Conservation (phyloP, 148 eudicot genomes). For the Cornus suecica region DNA sequence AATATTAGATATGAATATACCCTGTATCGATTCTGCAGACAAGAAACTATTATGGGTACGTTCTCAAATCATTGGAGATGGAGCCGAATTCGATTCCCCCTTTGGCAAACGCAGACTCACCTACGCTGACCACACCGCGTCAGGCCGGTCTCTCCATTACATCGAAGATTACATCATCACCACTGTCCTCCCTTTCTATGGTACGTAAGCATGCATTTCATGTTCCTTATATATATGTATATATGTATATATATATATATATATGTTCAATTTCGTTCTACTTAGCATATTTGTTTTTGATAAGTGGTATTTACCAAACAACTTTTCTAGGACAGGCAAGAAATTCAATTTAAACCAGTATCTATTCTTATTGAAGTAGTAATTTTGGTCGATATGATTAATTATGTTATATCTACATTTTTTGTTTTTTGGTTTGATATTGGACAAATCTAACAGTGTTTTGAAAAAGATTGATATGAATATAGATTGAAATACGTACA, state of each 20-base stretch:
- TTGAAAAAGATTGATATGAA: too few species aligned
- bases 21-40: neutral
- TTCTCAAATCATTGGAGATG: slow-evolving; percentile 23
- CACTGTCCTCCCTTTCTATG: slow-evolving; percentile 38
- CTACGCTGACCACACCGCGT: slow-evolving; percentile 37
- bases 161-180: slow-evolving; percentile 32
- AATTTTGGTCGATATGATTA: too few species aligned
- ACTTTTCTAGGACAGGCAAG: too few species aligned
- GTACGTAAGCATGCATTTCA: slow-evolving; percentile 10
- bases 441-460: too few species aligned
- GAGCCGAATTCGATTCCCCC: slow-evolving; percentile 28
- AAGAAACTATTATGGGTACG: slow-evolving; percentile 26
- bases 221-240: neutral
- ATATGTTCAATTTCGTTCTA: too few species aligned
- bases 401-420: too few species aligned
- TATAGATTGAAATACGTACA: too few species aligned
- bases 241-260: neutral
- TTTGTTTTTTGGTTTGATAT: too few species aligned
- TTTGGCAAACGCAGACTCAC: slow-evolving; percentile 33
- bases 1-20: neutral
- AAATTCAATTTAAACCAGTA: too few species aligned
- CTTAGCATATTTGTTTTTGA: too few species aligned
- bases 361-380: too few species aligned
- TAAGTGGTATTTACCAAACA: too few species aligned
- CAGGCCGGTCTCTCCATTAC: slow-evolving; percentile 28